Percentiles rank a stretch among this genome's conserved stretches.
Conservation (phyloP, 2,329 filamentous ascomycete genomes). For the Calonectria pseudoturangicola region DNA sequence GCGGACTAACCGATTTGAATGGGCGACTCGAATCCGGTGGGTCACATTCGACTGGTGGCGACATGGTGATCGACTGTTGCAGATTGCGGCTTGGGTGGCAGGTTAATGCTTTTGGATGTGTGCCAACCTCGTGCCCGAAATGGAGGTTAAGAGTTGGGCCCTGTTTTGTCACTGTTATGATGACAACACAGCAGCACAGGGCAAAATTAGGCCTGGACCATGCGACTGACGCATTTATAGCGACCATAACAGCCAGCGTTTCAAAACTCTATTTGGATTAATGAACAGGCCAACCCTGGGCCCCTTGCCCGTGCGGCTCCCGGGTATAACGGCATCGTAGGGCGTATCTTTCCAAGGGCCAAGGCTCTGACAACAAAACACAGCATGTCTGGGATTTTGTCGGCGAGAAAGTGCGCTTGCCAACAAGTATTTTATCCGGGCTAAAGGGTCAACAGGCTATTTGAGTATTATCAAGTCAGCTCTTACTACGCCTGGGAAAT, state of each 20-base stretch:
- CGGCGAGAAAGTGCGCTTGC: no score
- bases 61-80: not conserved
- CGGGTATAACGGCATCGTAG: not conserved
- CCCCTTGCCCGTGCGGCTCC: not conserved
- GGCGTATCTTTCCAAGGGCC: not conserved
- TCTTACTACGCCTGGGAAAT: no score
- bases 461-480: no score
- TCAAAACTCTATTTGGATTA: not conserved
- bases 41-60: constrained; percentile 2
- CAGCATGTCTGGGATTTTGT: not conserved
- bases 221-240: not conserved
- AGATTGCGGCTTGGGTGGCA: not conserved
- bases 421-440: no score
- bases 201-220: not conserved
- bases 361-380: not conserved
- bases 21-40: constrained; percentile 1
- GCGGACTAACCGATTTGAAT: constrained; percentile 19
- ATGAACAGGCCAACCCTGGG: not conserved
- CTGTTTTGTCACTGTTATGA: not conserved
- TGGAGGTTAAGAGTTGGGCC: no score
- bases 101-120: not conserved
- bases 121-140: not conserved
- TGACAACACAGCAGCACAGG: not conserved
- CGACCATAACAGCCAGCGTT: not conserved
- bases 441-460: no score